Evolutionary conservation across 495 filamentous ascomycete genomes (phyloP).

Genomic region (Echria macrotheca): DNA sequence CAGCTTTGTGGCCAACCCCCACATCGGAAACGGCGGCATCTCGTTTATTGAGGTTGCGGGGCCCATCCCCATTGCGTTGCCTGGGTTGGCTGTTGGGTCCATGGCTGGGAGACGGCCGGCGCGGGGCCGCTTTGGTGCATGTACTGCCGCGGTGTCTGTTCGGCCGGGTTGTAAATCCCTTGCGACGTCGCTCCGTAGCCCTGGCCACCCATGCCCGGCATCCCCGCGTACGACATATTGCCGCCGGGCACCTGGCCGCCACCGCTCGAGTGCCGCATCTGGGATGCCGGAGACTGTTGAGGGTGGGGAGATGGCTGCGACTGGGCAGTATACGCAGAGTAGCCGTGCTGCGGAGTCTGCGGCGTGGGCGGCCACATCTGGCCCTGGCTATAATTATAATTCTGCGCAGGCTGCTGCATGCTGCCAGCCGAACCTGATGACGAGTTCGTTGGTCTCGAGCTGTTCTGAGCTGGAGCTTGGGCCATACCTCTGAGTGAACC

Average conservation of each 20-base stretch:
- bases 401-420: slow-evolving; percentile 35
- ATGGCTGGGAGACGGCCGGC: slow-evolving; percentile 39
- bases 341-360: slow-evolving; percentile 43
- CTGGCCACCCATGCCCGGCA: slow-evolving; percentile 56
- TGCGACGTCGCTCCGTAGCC: slow-evolving; percentile 45
- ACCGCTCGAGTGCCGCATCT: slow-evolving; percentile 55
- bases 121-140: slow-evolving; percentile 43
- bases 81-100: slow-evolving; percentile 39
- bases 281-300: slow-evolving; percentile 54
- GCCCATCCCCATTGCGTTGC: slow-evolving; percentile 42
- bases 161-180: slow-evolving; percentile 50
- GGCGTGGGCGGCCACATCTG: slow-evolving; percentile 47
- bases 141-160: slow-evolving; percentile 57
- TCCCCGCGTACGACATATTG: slow-evolving; percentile 52
- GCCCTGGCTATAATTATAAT: slow-evolving; percentile 46
- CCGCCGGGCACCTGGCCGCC: slow-evolving; percentile 56
- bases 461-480: slow-evolving; percentile 45
- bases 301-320: slow-evolving; percentile 54
- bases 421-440: slow-evolving; percentile 27
- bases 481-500: slow-evolving; percentile 49
- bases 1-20: not conserved
- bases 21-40: not conserved
- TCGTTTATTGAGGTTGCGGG: slow-evolving; percentile 40
- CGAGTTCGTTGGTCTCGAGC: slow-evolving; percentile 34
- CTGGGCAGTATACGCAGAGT: slow-evolving; percentile 44